Conservation (phyloP, 2,329 filamentous ascomycete species). For the Colletotrichum plurivorum region DNA sequence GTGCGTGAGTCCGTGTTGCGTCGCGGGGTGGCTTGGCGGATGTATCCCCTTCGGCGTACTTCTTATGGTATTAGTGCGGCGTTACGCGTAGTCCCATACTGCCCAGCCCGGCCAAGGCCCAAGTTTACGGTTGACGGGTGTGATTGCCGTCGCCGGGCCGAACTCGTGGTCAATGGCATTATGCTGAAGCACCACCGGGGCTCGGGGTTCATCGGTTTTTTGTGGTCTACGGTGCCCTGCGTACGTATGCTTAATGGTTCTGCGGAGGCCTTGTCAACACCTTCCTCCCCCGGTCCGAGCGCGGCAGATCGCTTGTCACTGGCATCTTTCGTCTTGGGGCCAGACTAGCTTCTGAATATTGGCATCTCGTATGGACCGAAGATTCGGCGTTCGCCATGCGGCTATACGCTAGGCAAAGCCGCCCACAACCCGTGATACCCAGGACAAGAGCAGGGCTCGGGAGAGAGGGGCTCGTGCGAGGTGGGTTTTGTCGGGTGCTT, state of each 20-base stretch:
- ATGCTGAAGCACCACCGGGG: not conserved
- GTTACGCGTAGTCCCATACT: too few species aligned
- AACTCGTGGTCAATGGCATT: constrained; percentile 18
- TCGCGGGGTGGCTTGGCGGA: constrained; percentile 11
- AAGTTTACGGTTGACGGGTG: not conserved
- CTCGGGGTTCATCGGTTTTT: not conserved
- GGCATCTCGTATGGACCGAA: not conserved
- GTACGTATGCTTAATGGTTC: constrained; percentile 18
- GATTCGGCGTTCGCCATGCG: constrained; percentile 12
- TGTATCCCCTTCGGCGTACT: not conserved
- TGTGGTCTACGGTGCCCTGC: not conserved
- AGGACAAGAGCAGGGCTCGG: not conserved
- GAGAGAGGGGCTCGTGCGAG: too few species aligned
- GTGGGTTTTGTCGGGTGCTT: too few species aligned
- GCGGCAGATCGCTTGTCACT: too few species aligned
- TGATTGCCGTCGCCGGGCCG: not conserved
- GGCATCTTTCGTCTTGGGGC: too few species aligned
- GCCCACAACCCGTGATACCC: constrained; percentile 24
- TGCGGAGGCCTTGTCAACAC: not conserved
- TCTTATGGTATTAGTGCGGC: not conserved
- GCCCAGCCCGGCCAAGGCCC: not conserved
- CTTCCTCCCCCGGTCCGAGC: too few species aligned
- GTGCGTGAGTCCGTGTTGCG: not conserved
- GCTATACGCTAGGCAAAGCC: not conserved
- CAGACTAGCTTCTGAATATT: too few species aligned